Percentiles rank a stretch among this genome's conserved stretches.
Conservation (phyloP, 2,329 filamentous ascomycete genomes). For the Curvularia sp. region DNA sequence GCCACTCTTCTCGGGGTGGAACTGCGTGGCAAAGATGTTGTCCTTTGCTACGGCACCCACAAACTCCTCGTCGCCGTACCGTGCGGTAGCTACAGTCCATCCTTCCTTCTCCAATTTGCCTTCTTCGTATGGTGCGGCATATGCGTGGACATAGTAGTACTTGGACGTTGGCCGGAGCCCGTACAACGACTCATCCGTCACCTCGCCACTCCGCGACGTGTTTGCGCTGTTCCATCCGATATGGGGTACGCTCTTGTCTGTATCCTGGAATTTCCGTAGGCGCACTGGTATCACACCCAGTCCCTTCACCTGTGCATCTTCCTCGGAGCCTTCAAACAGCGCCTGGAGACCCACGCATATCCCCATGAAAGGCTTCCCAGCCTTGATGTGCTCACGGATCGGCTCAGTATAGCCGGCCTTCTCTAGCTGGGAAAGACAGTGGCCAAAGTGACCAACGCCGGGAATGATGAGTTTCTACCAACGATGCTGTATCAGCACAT, state of each 20-base stretch:
- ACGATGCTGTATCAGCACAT: constrained; percentile 43
- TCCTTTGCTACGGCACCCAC: constrained; percentile 86
- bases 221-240: constrained; percentile 98
- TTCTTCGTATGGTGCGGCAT: constrained; percentile 77
- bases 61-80: constrained; percentile 88
- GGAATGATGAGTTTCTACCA: constrained; percentile 88
- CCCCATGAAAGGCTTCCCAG: constrained; percentile 97
- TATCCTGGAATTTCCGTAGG: constrained; percentile 78
- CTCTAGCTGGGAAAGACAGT: constrained; percentile 86
- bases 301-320: constrained; percentile 75
- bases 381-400: constrained; percentile 79
- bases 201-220: constrained; percentile 57
- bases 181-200: constrained; percentile 68
- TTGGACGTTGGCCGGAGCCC: constrained; percentile 82
- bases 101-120: constrained; percentile 80
- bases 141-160: constrained; percentile 99
- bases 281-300: constrained; percentile 75
- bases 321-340: constrained; percentile 83
- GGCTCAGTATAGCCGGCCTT: constrained; percentile 84
- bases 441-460: constrained; percentile 96
- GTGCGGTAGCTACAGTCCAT: constrained; percentile 90
- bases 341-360: constrained; percentile 96
- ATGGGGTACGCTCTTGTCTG: constrained; percentile 90
- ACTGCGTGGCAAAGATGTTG: constrained; percentile 91
- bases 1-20: constrained; percentile 97